phyloP scores from a whole-genome alignment of 371 early-diverging fungal species.

The Smittium culicis region DNA sequence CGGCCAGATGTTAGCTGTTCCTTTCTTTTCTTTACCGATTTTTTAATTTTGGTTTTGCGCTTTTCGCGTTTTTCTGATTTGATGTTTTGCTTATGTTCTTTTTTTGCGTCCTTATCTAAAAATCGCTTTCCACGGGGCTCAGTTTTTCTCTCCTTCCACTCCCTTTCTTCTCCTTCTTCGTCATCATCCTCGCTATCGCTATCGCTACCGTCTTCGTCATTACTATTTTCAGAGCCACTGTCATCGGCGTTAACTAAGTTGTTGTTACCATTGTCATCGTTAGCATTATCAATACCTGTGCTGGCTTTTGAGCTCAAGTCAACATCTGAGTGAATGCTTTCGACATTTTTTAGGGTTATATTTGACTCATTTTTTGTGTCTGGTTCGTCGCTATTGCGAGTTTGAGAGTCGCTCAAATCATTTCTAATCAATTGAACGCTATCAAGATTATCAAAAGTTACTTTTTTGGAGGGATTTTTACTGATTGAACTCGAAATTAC shows the following conservation, averaged over 20 bases:
- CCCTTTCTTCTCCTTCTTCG: slow-evolving; percentile 31
- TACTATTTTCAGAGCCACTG: slow-evolving; percentile 25
- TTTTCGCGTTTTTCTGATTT: slow-evolving; percentile 84
- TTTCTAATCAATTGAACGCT: not conserved
- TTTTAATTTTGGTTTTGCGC: slow-evolving; percentile 84
- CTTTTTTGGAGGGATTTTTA: not conserved
- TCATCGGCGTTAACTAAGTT: slow-evolving; percentile 35
- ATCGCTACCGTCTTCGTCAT: slow-evolving; percentile 33
- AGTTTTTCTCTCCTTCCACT: slow-evolving; percentile 23
- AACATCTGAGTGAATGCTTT: not conserved
- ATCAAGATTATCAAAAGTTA: not conserved
- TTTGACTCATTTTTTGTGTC: not conserved
- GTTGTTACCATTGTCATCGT: slow-evolving; percentile 28
- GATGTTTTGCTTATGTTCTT: slow-evolving; percentile 62
- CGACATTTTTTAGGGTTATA: not conserved
- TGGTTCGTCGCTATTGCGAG: slow-evolving; percentile 15
- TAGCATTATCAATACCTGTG: slow-evolving; percentile 18
- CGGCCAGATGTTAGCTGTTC: slow-evolving; percentile 42
- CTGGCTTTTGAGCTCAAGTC: not conserved
- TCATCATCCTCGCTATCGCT: slow-evolving; percentile 26
- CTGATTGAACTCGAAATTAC: not conserved
- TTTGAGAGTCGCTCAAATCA: slow-evolving; percentile 8
- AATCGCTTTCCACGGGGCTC: slow-evolving; percentile 50
- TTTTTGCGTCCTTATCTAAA: slow-evolving; percentile 78
- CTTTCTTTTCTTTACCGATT: slow-evolving; percentile 87